Base-by-base conservation (phyloP, 805 yeast genomes). In the Sporopachydermia lactativora region DNA sequence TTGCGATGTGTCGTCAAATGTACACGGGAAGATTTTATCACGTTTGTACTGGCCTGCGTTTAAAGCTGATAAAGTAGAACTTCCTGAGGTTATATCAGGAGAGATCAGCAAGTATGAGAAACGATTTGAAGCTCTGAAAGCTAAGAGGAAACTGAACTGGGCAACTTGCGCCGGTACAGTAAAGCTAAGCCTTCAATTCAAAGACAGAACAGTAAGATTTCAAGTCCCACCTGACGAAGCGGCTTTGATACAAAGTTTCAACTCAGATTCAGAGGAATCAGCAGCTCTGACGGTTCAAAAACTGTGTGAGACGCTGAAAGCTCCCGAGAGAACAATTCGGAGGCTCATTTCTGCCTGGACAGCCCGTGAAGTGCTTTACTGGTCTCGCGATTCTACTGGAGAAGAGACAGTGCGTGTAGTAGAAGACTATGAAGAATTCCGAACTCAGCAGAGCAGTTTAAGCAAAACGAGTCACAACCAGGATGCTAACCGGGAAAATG, bases 1-100 rank as follows among this genome's bases (percentile, higher is more conserved):
- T 40, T 13, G 39, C 15, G 36, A 46, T 18, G 41, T 51, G 38
- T 47, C 57, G 11, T 43, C 49, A 3, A 44, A 45, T 1, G 61
- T 77, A 19, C 73, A 72, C 41, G 72, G 83, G 0, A 66, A 79
- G 2, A 65, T 85, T 15, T 59, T 89, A 6, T 85, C 96, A 1
- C 73, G 80, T 45, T 56, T 81, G 15, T 89, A 77, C 54, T 89
- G 98, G 98, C 84, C 88, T 1, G 52, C 66, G 3, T 50, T 71
- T n/a, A 50, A 63, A 18, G 57, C 60, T 4, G 66, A 64, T 19
- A 51, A 54, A n/a, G 68, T 75, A 47, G 53, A 49, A 4, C 50
- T 77, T 2, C 92, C 94, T 1, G 46, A 48, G 0, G 50, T 42
- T 1, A 57, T 85, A 2, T 52, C 62, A 18, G 36, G 52, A 19